Conservation (phyloP, 768 basidiomycete genomes). For the Termitomyces sp. region DNA sequence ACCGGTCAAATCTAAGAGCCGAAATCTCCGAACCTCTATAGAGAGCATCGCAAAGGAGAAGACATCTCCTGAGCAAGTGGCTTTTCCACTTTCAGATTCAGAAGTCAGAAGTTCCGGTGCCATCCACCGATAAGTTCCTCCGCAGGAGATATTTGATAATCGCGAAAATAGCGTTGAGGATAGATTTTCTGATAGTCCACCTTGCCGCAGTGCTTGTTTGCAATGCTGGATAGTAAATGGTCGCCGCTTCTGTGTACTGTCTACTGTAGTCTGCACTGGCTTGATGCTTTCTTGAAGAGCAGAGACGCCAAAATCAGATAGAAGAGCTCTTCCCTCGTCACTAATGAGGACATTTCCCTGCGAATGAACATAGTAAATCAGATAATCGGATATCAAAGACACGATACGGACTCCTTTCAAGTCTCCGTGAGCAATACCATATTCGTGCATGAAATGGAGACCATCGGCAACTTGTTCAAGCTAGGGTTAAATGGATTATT, state of each 20-base stretch:
- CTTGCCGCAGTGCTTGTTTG: not conserved
- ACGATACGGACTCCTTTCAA: conserved; percentile 26
- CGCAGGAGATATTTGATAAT: conserved; percentile 12
- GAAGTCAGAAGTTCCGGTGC: conserved; percentile 20
- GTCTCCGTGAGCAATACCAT: conserved; percentile 32
- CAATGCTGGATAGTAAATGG: not conserved
- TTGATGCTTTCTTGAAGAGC: conserved; percentile 1
- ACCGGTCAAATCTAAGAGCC: not conserved
- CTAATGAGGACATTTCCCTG: conserved; percentile 13
- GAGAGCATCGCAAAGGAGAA: conserved; percentile 23
- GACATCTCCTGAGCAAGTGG: conserved; percentile 23
- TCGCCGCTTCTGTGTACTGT: not conserved
- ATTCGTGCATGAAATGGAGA: conserved; percentile 19
- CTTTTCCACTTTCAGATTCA: conserved; percentile 4
- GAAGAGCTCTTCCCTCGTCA: conserved; percentile 5
- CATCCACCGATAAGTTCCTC: conserved; percentile 24
- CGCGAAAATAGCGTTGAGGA: conserved; percentile 1
- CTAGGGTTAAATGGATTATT: conserved; percentile 7
- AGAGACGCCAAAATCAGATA: conserved; percentile 11
- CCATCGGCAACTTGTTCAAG: conserved; percentile 22
- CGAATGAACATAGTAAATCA: too few species aligned
- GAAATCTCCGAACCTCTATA: conserved; percentile 2
- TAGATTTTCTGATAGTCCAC: conserved; percentile 1
- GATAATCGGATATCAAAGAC: not conserved
- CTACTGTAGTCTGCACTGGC: not conserved